Conservation (phyloP, 768 basidiomycete genomes). For the Butyriboletus loyo region DNA sequence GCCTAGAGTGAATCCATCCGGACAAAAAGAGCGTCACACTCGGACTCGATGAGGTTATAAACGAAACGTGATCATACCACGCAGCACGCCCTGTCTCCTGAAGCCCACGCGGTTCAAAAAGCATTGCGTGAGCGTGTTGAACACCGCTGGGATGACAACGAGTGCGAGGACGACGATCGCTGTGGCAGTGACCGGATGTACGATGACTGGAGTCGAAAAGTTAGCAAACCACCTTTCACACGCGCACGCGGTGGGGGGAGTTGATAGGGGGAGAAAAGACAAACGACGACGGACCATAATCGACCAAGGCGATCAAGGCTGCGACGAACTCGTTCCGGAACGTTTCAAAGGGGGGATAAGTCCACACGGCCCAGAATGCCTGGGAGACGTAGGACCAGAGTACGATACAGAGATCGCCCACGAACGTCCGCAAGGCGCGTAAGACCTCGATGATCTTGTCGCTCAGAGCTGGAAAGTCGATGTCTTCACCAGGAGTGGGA, state of each 20-base stretch:
- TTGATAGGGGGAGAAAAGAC: background rate
- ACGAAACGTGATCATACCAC: slow-evolving; percentile 3
- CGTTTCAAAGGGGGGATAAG: slow-evolving; percentile 21
- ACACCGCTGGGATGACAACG: slow-evolving; percentile 3
- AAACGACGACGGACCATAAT: slow-evolving; percentile 16
- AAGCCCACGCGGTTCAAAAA: background rate
- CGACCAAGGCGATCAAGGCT: slow-evolving; percentile 5
- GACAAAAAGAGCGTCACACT: background rate
- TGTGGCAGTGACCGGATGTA: slow-evolving; percentile 10
- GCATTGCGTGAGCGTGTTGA: background rate
- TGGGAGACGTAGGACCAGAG: slow-evolving; percentile 10
- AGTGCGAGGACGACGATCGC: slow-evolving; percentile 11
- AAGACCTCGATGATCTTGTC: slow-evolving; percentile 17
- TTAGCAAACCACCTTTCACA: background rate
- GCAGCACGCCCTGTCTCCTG: slow-evolving; percentile 1
- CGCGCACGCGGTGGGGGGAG: background rate
- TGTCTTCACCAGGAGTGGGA: slow-evolving; percentile 14
- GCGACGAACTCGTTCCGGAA: slow-evolving; percentile 16
- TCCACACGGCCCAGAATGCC: slow-evolving; percentile 13
- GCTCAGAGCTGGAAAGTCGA: slow-evolving; percentile 16
- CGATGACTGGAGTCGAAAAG: background rate
- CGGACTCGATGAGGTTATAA: background rate
- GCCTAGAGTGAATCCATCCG: background rate
- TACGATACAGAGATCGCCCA: background rate
- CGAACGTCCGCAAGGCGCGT: slow-evolving; percentile 1